Evolutionary conservation across 2,329 filamentous ascomycete genomes (phyloP).

Genomic region (Penicillium vulpinum): DNA sequence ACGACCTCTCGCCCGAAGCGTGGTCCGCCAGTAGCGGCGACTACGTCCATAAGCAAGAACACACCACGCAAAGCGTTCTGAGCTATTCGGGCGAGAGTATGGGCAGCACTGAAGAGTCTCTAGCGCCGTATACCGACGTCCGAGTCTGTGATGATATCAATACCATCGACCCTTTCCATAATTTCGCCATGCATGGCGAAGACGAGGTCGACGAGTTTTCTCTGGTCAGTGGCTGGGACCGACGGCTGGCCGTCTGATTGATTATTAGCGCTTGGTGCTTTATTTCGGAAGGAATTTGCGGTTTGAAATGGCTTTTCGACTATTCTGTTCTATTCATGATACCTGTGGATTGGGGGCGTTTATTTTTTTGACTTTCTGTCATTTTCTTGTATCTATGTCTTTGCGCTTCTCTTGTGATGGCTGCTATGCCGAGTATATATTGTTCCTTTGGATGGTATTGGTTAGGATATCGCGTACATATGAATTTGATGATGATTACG

Average conservation of each 20-base stretch:
- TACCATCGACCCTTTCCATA: conserved; percentile 37
- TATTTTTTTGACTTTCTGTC: neutral
- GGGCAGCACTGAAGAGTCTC: conserved; percentile 53
- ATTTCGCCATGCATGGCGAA: conserved; percentile 40
- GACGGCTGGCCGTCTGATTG: conserved; percentile 34
- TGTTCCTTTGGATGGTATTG: neutral
- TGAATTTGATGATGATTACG: conserved; percentile 1
- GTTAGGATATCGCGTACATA: neutral
- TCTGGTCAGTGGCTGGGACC: conserved; percentile 35
- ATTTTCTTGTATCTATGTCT: neutral
- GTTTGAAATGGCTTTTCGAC: neutral
- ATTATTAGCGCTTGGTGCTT: neutral
- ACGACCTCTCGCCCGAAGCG: conserved; percentile 40
- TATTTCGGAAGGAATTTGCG: neutral
- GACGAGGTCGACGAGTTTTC: conserved; percentile 35
- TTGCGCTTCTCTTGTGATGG: neutral
- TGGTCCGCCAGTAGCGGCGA: conserved; percentile 45
- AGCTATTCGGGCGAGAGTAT: conserved; percentile 63
- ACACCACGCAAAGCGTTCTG: conserved; percentile 54
- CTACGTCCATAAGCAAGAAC: conserved; percentile 29
- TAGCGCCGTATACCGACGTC: conserved; percentile 24
- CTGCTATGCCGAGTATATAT: neutral
- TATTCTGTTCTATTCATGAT: conserved; percentile 5
- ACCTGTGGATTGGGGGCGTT: conserved; percentile 2
- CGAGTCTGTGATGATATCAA: conserved; percentile 32